A percentile compares a stretch with the other conserved stretches of the same genome.
These are phyloP conservation scores for Rickenella mellea DNA, from an alignment of 768 basidiomycete genomes.

Conservation along the genomic window DNA sequence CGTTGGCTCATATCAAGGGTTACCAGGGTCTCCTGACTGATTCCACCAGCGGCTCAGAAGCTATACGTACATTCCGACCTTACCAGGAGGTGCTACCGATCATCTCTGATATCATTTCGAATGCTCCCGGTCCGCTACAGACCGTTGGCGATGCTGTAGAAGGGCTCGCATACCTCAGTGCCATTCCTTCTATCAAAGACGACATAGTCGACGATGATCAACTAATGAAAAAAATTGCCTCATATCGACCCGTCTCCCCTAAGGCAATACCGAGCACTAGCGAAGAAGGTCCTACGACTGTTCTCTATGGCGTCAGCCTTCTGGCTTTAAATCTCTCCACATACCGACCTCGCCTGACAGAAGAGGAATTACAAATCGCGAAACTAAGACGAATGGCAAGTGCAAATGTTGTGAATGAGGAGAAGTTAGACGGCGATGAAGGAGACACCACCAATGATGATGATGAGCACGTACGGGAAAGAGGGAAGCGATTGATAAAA, in stretches of 20 bases:
- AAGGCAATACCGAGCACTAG: constrained; percentile 15
- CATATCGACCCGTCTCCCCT: constrained; percentile 7
- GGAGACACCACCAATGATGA: constrained; percentile 42
- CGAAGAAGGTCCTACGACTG: constrained; percentile 29
- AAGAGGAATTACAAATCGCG: constrained; percentile 77
- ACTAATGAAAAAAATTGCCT: constrained; percentile 15
- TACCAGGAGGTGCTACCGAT: constrained; percentile 38
- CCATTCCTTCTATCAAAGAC: constrained; percentile 17
- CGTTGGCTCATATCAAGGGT: constrained; percentile 73
- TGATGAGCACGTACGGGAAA: constrained; percentile 50
- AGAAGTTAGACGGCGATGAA: constrained; percentile 20
- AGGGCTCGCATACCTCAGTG: constrained; percentile 29
- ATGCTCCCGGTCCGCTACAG: constrained; percentile 31
- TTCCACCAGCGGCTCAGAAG: constrained; percentile 21
- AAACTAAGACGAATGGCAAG: constrained; percentile 72
- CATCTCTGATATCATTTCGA: constrained; percentile 49
- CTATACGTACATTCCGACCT: constrained; percentile 17
- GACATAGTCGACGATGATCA: constrained; percentile 12
- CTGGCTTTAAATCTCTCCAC: constrained; percentile 68
- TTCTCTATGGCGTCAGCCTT: constrained; percentile 70
- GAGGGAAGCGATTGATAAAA: constrained; percentile 48
- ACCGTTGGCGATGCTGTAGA: constrained; percentile 59
- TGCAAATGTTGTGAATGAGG: constrained; percentile 22
- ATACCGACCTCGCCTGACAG: constrained; percentile 60
- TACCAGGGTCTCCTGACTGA: constrained; percentile 47